Percentiles rank a stretch among this genome's conserved stretches.
These are phyloP conservation scores for Phytophthora megakarya DNA, from an alignment of 352 stramenopile genomes.

Conservation along the genomic window DNA sequence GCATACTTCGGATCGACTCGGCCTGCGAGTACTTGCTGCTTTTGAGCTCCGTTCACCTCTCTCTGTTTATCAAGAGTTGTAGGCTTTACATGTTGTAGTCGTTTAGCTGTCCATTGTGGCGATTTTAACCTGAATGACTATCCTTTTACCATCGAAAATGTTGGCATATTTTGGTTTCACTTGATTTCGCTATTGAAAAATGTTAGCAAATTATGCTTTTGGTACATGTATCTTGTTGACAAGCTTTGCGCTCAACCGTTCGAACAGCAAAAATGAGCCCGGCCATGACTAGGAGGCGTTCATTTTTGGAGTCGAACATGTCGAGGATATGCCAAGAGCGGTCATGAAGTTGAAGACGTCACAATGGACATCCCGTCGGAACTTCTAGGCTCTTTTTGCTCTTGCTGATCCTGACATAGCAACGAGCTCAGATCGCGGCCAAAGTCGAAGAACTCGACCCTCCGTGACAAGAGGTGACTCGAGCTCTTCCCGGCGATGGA, in stretches of 20 bases:
- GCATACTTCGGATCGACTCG: constrained; percentile 23
- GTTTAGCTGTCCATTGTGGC: constrained; percentile 3
- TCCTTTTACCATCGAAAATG: constrained; percentile 19
- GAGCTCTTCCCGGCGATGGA: constrained; percentile 1
- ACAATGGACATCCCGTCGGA: constrained; percentile 8
- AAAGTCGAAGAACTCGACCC: constrained; percentile 4
- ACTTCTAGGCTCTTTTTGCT: background rate
- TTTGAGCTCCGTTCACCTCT: constrained; percentile 16
- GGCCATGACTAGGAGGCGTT: constrained; percentile 6
- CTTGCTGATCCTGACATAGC: constrained; percentile 22
- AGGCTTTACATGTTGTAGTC: constrained; percentile 26
- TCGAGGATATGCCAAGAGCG: constrained; percentile 20
- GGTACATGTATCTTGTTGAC: too few relatives aligned
- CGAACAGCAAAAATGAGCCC: constrained; percentile 9
- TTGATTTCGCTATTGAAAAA: constrained; percentile 2
- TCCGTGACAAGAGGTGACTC: constrained; percentile 17
- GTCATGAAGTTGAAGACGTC: constrained; percentile 11
- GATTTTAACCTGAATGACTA: constrained; percentile 20
- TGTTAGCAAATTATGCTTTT: too few relatives aligned
- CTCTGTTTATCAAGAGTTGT: constrained; percentile 18
- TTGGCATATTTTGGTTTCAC: constrained; percentile 25
- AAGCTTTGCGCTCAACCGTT: too few relatives aligned
- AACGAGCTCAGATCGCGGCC: constrained; percentile 4
- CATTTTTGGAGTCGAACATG: background rate
- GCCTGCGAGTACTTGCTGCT: constrained; percentile 30